Conservation (phyloP, 805 yeast genomes). For the Geotrichum ghanense region DNA sequence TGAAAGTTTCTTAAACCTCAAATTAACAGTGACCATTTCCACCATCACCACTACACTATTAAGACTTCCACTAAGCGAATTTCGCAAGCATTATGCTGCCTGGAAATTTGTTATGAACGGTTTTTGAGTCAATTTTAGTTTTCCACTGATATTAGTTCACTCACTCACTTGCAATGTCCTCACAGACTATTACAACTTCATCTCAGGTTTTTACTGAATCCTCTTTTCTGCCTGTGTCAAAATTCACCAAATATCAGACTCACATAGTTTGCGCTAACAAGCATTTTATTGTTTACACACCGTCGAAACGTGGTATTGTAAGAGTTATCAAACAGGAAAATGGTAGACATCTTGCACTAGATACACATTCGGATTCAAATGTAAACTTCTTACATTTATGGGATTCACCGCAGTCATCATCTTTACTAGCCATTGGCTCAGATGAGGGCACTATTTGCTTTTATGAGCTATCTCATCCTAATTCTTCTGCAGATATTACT, state of each 20-base stretch:
- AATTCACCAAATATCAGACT: conserved; percentile 8
- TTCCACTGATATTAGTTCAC: no score
- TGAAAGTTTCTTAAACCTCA: no score
- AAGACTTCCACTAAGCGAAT: no score
- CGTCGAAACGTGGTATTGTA: conserved; percentile 13
- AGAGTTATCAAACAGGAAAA: conserved; percentile 15
- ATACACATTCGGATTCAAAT: not conserved
- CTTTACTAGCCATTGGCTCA: not conserved
- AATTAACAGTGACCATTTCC: no score
- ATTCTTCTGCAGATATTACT: conserved; percentile 8
- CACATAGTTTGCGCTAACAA: conserved; percentile 11
- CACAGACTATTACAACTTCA: not conserved
- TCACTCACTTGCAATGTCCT: no score
- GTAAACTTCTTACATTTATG: not conserved
- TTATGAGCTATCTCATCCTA: not conserved
- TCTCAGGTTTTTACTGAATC: not conserved
- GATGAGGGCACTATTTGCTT: not conserved
- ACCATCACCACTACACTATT: no score
- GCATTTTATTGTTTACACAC: conserved; percentile 13
- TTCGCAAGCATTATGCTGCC: no score
- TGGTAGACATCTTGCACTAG: conserved; percentile 11
- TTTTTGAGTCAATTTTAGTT: no score
- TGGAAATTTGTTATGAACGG: no score
- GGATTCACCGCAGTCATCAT: not conserved
- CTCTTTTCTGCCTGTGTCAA: conserved; percentile 13